Evolutionary conservation across 23 red algal species (phyloP), one percentile per base, ranked within the genome.

Genomic region (Cyanidium caldarium): DNA sequence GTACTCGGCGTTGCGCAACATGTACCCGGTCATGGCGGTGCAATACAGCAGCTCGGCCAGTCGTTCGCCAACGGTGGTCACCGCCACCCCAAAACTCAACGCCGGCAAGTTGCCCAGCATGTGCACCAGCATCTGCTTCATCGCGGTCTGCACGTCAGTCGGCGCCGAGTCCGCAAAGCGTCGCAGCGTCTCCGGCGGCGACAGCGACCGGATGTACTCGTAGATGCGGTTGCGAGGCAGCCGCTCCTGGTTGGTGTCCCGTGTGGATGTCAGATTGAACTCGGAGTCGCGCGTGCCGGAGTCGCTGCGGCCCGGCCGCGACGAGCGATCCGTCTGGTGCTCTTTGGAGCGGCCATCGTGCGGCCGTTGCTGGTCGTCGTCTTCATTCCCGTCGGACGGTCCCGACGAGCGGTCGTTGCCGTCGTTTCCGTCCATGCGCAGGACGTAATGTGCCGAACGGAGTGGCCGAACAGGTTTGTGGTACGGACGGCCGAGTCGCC

Each of bases 1-100:
- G 65, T 96, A 96, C 35, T 76, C 68, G 0, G 83, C 91, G 68
- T 88, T 96, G 28, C 91, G 66, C 30, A 96, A 68, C 79, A 96
- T 83, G 42, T 96, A 96, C 3, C 91, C 91, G 16, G 70, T 96
- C 66, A 96, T 69, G 2, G 86, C 40, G 42, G 68, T 72, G 44
- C 83, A 88, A 37, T 88, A 73, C 65, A 96, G 82, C 20, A 96
- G 44, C 36, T 96, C 82, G 13, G 86, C 85, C 37, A 96, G 75
- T 5, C 86, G 85, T 15, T 77, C 67, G 2, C 82, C 81, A 73
- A 88, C 68, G 1, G 91, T 88, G 0, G 76, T 68, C 40, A 96
- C 65, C 25, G 44, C 40, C 20, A 80, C 74, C 17, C 65, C 65
- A 38, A 84, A 96, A 33, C 74, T 65, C 7, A 74, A 38, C 17